Evolutionary conservation across 805 yeast species (phyloP).

Genomic region (Saccharomycopsis sp.): DNA sequence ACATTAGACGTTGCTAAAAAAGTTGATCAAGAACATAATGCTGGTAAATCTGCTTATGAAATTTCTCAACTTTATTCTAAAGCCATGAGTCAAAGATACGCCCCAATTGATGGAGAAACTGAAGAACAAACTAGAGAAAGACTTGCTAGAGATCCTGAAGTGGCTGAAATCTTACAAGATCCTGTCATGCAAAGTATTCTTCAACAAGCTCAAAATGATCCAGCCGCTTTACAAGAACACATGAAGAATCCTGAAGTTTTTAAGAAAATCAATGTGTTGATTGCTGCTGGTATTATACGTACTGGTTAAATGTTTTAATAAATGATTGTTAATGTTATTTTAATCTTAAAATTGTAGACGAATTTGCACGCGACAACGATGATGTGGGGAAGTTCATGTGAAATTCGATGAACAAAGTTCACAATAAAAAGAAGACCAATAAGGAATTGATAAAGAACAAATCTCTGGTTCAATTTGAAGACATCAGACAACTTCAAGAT

Average conservation of each 20-base stretch:
- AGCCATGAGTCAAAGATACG: constrained; percentile 74
- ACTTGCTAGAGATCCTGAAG: constrained; percentile 81
- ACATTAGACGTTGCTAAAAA: constrained; percentile 72
- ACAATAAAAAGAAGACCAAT: no score
- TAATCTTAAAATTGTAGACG: no score
- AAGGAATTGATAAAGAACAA: no score
- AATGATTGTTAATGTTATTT: no score
- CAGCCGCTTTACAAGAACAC: constrained; percentile 95
- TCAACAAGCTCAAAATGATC: constrained; percentile 88
- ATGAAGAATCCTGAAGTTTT: constrained; percentile 93
- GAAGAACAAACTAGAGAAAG: constrained; percentile 91
- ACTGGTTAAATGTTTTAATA: constrained; percentile 41
- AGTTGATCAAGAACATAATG: constrained; percentile 54
- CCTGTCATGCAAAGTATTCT: constrained; percentile 95
- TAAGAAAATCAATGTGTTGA: constrained; percentile 76
- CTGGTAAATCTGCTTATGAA: constrained; percentile 55
- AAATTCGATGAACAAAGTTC: no score
- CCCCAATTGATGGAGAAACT: constrained; percentile 76
- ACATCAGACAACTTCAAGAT: no score
- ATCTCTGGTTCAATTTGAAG: no score
- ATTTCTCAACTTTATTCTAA: constrained; percentile 73
- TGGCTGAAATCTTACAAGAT: constrained; percentile 77
- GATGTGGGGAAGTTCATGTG: no score
- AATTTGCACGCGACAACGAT: no score
- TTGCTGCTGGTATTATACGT: constrained; percentile 95